phyloP scores from a whole-genome alignment of 2,329 filamentous ascomycete genomes.

The Aspergillus ibericus region DNA sequence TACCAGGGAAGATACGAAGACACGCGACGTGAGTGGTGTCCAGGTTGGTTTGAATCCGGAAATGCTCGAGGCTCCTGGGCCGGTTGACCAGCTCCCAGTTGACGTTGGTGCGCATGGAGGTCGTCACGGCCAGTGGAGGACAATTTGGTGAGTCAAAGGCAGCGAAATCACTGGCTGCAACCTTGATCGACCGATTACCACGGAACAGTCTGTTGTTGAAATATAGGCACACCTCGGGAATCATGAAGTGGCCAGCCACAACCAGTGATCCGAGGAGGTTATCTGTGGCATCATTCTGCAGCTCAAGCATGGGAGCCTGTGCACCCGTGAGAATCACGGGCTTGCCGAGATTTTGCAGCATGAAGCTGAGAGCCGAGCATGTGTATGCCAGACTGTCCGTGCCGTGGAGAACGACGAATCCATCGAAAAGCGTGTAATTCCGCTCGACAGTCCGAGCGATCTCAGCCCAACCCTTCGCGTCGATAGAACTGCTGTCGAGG shows the following conservation, averaged over 20 bases:
- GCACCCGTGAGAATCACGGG: slow-evolving; percentile 83
- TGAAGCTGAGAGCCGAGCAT: slow-evolving; percentile 86
- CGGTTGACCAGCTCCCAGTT: slow-evolving; percentile 76
- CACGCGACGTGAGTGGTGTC: slow-evolving; percentile 89
- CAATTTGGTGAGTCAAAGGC: slow-evolving; percentile 89
- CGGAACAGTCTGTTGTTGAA: slow-evolving; percentile 90
- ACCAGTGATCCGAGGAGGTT: slow-evolving; percentile 86
- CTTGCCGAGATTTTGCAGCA: slow-evolving; percentile 88
- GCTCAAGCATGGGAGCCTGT: slow-evolving; percentile 82
- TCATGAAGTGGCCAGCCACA: slow-evolving; percentile 86
- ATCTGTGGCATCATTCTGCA: slow-evolving; percentile 88
- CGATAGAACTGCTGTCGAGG: slow-evolving; percentile 87
- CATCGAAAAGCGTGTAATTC: slow-evolving; percentile 87
- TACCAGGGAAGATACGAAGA: slow-evolving; percentile 85
- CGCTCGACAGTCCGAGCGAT: slow-evolving; percentile 76
- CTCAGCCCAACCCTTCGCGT: slow-evolving; percentile 79
- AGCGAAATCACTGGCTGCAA: slow-evolving; percentile 80
- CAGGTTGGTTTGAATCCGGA: slow-evolving; percentile 71
- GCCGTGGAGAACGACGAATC: slow-evolving; percentile 86
- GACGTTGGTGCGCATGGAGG: slow-evolving; percentile 76
- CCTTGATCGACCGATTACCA: slow-evolving; percentile 84
- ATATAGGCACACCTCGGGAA: slow-evolving; percentile 90
- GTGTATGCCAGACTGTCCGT: slow-evolving; percentile 90
- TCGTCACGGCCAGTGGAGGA: slow-evolving; percentile 76
- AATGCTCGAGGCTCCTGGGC: slow-evolving; percentile 71